Evolutionary conservation across 2,329 filamentous ascomycete genomes (phyloP).

Genomic region (Neonectria punicea): DNA sequence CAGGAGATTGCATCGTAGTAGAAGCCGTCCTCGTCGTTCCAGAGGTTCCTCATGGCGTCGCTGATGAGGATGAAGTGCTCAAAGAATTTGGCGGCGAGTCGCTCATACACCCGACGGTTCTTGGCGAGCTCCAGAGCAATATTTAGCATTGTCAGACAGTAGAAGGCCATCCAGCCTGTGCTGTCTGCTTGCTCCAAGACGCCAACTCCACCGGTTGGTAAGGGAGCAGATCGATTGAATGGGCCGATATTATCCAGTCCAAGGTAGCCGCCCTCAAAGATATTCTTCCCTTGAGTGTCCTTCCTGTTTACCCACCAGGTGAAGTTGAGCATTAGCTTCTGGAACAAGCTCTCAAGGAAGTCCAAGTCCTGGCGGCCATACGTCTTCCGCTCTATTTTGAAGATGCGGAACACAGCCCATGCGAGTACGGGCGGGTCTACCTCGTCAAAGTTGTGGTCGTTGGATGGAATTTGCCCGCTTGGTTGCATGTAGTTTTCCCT

Average conservation of each 20-base stretch:
- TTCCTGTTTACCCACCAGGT: slow-evolving; percentile 99
- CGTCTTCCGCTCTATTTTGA: slow-evolving; percentile 98
- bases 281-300: slow-evolving; percentile 92
- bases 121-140: slow-evolving; percentile 95
- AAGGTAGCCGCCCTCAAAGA: slow-evolving; percentile 96
- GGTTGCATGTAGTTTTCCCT: slow-evolving; percentile 99
- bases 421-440: slow-evolving; percentile 97
- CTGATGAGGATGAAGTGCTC: slow-evolving; percentile 98
- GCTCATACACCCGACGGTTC: slow-evolving; percentile 93
- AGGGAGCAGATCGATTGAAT: slow-evolving; percentile 95
- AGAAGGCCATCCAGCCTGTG: slow-evolving; percentile 99
- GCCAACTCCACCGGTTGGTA: slow-evolving; percentile 83
- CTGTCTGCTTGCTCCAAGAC: slow-evolving; percentile 96
- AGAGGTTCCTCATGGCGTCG: slow-evolving; percentile 96
- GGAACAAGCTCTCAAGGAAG: slow-evolving; percentile 95
- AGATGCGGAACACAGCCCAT: slow-evolving; percentile 93
- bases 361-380: slow-evolving; percentile 95
- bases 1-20: slow-evolving; percentile 99
- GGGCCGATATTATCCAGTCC: slow-evolving; percentile 96
- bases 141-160: slow-evolving; percentile 96
- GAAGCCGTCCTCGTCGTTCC: slow-evolving; percentile 97
- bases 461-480: slow-evolving; percentile 92
- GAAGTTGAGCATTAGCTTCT: slow-evolving; percentile 95
- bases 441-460: slow-evolving; percentile 97
- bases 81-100: slow-evolving; percentile 97